These are phyloP conservation scores for Ottelia alismoides DNA, from an alignment of 106 monocot genomes.

Conservation along the genomic window DNA sequence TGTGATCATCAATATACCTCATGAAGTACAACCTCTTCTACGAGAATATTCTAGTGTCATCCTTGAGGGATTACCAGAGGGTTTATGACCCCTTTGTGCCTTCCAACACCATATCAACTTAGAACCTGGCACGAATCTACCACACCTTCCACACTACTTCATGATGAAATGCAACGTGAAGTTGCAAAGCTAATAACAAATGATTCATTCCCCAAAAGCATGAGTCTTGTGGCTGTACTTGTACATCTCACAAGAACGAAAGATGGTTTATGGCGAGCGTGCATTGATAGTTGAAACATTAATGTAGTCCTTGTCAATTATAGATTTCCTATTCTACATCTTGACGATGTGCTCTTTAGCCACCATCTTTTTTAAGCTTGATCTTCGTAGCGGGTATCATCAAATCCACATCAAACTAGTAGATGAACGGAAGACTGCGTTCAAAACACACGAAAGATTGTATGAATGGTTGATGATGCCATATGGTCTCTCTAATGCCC, in stretches of 20 bases:
- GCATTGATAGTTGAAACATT: slow-evolving; percentile 3
- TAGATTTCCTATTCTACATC: not conserved
- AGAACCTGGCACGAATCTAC: not conserved
- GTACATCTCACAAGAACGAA: not conserved
- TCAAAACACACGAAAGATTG: not conserved
- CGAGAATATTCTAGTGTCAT: not conserved
- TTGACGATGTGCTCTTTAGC: not conserved
- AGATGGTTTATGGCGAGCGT: slow-evolving; percentile 1
- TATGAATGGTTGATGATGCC: slow-evolving; percentile 3
- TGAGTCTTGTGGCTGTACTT: not conserved
- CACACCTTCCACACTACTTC: not conserved
- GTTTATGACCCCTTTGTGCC: not conserved
- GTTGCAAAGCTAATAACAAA: not conserved
- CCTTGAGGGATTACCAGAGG: not conserved
- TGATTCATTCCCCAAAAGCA: not conserved
- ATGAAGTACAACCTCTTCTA: not conserved
- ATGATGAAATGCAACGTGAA: not conserved
- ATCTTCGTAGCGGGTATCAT: slow-evolving; percentile 1
- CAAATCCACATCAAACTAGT: not conserved
- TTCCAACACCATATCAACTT: slow-evolving; percentile 1
- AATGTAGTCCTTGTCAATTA: slow-evolving; percentile 4
- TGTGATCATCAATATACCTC: not conserved
- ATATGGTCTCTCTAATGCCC: not conserved
- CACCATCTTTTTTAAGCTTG: not conserved
- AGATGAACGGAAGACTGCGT: slow-evolving; percentile 7